These are phyloP conservation scores for Xylaria digitata DNA, from an alignment of 2,329 filamentous ascomycete species.

Conservation along the genomic window DNA sequence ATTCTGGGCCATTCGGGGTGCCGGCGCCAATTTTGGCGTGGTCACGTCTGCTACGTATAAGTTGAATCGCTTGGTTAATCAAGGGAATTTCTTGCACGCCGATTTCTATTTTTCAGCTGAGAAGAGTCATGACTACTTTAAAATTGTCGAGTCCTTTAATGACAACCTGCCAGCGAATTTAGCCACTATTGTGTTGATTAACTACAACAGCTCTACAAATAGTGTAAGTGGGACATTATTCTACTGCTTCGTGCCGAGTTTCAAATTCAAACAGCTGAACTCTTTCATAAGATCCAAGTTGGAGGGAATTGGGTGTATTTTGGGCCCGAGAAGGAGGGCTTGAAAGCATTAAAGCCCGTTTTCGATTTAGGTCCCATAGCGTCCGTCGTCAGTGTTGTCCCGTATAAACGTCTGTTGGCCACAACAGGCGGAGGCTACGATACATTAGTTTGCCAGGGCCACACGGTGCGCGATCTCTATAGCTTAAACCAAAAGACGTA, in stretches of 20 bases:
- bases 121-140: slow-evolving; percentile 6
- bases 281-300: slow-evolving; percentile 30
- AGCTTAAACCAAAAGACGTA: slow-evolving; percentile 31
- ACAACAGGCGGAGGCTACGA: neutral
- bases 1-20: slow-evolving; percentile 44
- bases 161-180: slow-evolving; percentile 9
- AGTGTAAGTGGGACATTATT: neutral
- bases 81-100: neutral
- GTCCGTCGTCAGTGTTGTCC: slow-evolving; percentile 13
- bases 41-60: slow-evolving; percentile 41
- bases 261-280: neutral
- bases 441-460: neutral
- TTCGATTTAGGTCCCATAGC: slow-evolving; percentile 21
- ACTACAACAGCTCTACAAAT: slow-evolving; percentile 9
- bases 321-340: slow-evolving; percentile 34
- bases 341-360: slow-evolving; percentile 32
- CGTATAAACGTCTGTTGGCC: slow-evolving; percentile 13
- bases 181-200: neutral
- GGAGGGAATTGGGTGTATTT: slow-evolving; percentile 34
- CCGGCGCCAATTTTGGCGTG: slow-evolving; percentile 42
- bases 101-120: neutral
- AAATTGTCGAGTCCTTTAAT: neutral
- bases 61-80: slow-evolving; percentile 23
- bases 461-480: slow-evolving; percentile 19
- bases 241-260: neutral